A percentile compares a stretch with the other conserved stretches of the same genome.
Evolutionary conservation across 2,329 filamentous ascomycete species (phyloP).

Genomic region (Phialophora tarda): DNA sequence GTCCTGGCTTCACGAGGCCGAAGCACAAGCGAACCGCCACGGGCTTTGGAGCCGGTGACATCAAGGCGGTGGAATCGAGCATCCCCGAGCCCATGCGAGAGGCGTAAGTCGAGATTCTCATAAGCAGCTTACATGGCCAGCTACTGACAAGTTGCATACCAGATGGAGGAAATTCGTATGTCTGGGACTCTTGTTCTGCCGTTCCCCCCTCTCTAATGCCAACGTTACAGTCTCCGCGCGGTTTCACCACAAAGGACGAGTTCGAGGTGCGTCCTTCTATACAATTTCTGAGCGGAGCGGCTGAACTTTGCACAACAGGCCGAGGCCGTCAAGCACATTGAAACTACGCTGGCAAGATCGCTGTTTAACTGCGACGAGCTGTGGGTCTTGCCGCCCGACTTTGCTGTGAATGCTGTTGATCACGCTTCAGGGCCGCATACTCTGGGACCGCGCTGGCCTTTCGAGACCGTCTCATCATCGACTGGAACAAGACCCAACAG

Average conservation of each 20-base stretch:
- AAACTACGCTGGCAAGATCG: slow-evolving; percentile 92
- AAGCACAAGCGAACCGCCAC: slow-evolving; percentile 98
- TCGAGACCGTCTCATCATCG: slow-evolving; percentile 86
- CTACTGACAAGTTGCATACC: slow-evolving; percentile 12
- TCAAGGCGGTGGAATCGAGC: slow-evolving; percentile 88
- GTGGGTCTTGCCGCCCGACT: slow-evolving; percentile 44
- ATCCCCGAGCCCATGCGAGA: slow-evolving; percentile 89
- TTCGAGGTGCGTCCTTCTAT: slow-evolving; percentile 63
- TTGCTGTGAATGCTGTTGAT: not conserved
- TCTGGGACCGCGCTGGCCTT: slow-evolving; percentile 89
- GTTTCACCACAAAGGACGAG: slow-evolving; percentile 78
- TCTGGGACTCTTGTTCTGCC: not conserved
- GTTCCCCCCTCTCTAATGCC: slow-evolving; percentile 20
- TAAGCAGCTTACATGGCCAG: not conserved
- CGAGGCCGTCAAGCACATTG: slow-evolving; percentile 90
- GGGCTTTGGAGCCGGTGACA: slow-evolving; percentile 86
- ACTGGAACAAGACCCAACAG: slow-evolving; percentile 99
- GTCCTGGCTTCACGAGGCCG: slow-evolving; percentile 83
- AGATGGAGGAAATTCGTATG: slow-evolving; percentile 62
- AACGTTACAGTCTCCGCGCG: slow-evolving; percentile 61
- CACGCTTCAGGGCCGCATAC: slow-evolving; percentile 72
- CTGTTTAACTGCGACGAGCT: slow-evolving; percentile 97
- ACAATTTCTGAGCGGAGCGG: not conserved
- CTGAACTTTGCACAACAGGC: slow-evolving; percentile 56
- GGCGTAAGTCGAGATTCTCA: slow-evolving; percentile 65